A percentile compares a stretch with the other conserved stretches of the same genome.
Evolutionary conservation across 352 stramenopile genomes (phyloP).

Genomic region (Globisporangium megalacanthum): DNA sequence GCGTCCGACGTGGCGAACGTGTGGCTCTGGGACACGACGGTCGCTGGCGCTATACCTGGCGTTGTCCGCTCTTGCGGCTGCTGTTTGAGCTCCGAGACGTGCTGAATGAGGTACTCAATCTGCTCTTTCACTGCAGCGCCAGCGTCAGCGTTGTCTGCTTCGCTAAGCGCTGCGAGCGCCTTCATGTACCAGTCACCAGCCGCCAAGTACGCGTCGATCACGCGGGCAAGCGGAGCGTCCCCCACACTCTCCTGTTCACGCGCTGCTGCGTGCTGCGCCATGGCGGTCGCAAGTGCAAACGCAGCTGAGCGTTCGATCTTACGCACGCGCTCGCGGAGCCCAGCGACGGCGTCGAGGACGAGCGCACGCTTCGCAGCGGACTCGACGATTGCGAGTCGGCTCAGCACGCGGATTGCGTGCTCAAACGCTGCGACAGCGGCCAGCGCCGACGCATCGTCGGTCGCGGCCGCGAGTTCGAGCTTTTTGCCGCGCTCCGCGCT

Average conservation of each 20-base stretch:
- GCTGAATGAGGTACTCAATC: constrained; percentile 71
- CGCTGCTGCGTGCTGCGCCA: constrained; percentile 32
- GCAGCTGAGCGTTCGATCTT: constrained; percentile 32
- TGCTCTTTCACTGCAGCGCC: constrained; percentile 47
- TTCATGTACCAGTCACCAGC: constrained; percentile 66
- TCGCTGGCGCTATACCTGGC: not conserved
- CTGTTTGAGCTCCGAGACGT: constrained; percentile 51
- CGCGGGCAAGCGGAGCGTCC: not conserved
- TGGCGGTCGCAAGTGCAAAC: constrained; percentile 23
- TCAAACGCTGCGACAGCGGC: constrained; percentile 41
- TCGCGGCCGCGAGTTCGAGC: constrained; percentile 9
- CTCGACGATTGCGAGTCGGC: constrained; percentile 65
- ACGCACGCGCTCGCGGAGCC: constrained; percentile 40
- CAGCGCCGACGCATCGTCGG: not conserved
- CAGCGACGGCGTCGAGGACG: constrained; percentile 45
- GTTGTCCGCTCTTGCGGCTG: not conserved
- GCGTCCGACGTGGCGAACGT: constrained; percentile 1
- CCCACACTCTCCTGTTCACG: constrained; percentile 13
- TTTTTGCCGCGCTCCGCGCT: constrained; percentile 41
- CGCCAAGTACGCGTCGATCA: constrained; percentile 46
- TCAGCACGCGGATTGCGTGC: constrained; percentile 55
- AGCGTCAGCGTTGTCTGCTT: constrained; percentile 19
- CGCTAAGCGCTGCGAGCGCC: constrained; percentile 37
- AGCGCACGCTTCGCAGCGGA: constrained; percentile 61
- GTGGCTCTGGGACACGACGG: not conserved